Evolutionary conservation across 768 basidiomycete genomes (phyloP), one percentile per base, ranked within the genome.

Genomic region (Chalciporus piperatus): DNA sequence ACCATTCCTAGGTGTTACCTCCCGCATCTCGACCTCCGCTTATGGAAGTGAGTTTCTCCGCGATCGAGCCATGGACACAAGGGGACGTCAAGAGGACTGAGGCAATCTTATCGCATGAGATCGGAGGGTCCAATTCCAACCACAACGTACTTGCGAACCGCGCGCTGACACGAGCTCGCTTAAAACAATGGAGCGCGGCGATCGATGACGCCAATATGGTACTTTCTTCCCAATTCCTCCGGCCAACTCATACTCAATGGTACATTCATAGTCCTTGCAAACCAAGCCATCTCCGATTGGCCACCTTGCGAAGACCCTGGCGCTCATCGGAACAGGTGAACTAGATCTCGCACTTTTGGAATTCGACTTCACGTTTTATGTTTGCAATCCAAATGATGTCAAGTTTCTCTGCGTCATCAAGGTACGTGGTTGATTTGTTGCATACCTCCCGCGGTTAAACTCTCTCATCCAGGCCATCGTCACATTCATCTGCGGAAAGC

Each of bases 301-400:
- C 11, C 41, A 52, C n/a, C 39, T 52, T 12, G 51, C 51, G 17
- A 52, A 48, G 22, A 41, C 51, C 14, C 33, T 52, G 27, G 51
- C 51, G 10, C 41, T 41, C 2, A 52, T 52, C 5, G 41, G 46
- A 11, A 22, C 12, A 13, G 41, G 22, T 13, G 17, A 52, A 17
- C 35, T 14, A 38, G 46, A 42, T 17, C 40, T 37, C 4, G 51
- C 41, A 8, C 40, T 52, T 12, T 22, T 37, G 10, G 25, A 13
- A 4, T 48, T 52, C 43, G 51, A 47, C 19, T 47, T 47, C 41
- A 46, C 39, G 12, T 47, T 46, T 35, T 33, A 30, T 12, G 27
- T 41, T 19, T 47, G 46, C 27, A 2, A 19, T 27, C 16, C 19
- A 3, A 27, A 44, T 14, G 46, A 47, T 10, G 46, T 27, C 2